phyloP scores from a whole-genome alignment of 345 rosid genomes.

The Microthlaspi erraticum region DNA sequence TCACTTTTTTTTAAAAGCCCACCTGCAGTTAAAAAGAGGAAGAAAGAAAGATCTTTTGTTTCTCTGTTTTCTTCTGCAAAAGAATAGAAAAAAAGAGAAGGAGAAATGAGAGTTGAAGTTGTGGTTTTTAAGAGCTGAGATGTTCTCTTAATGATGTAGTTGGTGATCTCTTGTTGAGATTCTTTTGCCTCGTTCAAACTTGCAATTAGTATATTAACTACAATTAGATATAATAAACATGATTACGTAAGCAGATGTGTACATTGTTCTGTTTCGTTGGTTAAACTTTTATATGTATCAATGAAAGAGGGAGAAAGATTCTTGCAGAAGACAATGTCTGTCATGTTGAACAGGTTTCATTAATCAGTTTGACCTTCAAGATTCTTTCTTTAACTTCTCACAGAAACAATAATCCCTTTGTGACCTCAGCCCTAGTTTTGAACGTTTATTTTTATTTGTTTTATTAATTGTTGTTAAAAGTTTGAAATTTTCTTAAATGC shows the following conservation, averaged over 20 bases:
- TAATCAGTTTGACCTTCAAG: slow-evolving; percentile 45
- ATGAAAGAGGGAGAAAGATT: slow-evolving; percentile 45
- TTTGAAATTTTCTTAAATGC: slow-evolving; percentile 39
- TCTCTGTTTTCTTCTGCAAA: slow-evolving; percentile 38
- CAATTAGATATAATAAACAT: slow-evolving; percentile 25
- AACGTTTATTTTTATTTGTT: background rate
- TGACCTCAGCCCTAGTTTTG: slow-evolving; percentile 49
- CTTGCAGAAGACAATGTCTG: slow-evolving; percentile 46
- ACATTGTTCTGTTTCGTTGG: slow-evolving; percentile 42
- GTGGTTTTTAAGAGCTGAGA: slow-evolving; percentile 17
- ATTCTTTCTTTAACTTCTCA: slow-evolving; percentile 42
- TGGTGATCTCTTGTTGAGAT: slow-evolving; percentile 44
- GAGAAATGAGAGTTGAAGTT: slow-evolving; percentile 8
- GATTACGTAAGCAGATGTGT: slow-evolving; percentile 44
- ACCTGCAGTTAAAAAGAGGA: slow-evolving; percentile 16
- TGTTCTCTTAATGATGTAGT: slow-evolving; percentile 43
- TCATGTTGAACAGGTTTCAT: slow-evolving; percentile 44
- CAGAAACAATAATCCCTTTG: slow-evolving; percentile 35
- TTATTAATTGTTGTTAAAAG: slow-evolving; percentile 15
- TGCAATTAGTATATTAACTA: slow-evolving; percentile 13
- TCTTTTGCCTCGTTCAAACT: slow-evolving; percentile 28
- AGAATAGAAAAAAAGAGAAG: slow-evolving; percentile 2
- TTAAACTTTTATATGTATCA: slow-evolving; percentile 34
- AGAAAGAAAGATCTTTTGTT: slow-evolving; percentile 14
- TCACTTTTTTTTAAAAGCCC: background rate